phyloP scores from a whole-genome alignment of 2,329 filamentous ascomycete genomes.

The Penicillium sp. region DNA sequence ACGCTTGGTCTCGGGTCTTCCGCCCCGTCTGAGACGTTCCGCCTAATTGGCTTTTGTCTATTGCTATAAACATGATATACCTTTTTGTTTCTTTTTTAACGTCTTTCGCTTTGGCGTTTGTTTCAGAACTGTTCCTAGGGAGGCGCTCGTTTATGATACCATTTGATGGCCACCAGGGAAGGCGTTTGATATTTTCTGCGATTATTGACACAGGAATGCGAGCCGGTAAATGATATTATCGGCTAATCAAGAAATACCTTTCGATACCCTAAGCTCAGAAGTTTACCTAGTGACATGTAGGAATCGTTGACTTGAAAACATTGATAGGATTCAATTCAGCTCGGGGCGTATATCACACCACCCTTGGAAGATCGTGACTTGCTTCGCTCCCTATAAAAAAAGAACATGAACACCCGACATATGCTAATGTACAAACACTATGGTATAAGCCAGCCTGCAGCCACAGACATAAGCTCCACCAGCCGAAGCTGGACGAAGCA shows the following conservation, averaged over 20 bases:
- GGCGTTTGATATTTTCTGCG: conserved; percentile 15
- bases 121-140: conserved; percentile 4
- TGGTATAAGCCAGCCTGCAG: conserved; percentile 12
- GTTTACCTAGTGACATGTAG: not conserved
- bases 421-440: conserved; percentile 20
- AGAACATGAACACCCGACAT: conserved; percentile 11
- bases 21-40: conserved; percentile 29
- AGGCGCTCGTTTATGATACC: conserved; percentile 26
- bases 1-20: conserved; percentile 32
- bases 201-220: not conserved
- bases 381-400: conserved; percentile 6
- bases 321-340: not conserved
- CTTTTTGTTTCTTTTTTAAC: conserved; percentile 1
- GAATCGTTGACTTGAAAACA: not conserved
- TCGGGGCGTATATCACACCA: not conserved
- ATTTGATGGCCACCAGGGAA: conserved; percentile 18
- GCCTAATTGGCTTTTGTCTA: not conserved
- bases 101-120: not conserved
- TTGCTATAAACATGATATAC: conserved; percentile 1
- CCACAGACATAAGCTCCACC: not conserved
- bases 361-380: not conserved
- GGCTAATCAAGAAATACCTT: conserved; percentile 1
- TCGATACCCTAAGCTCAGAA: not conserved
- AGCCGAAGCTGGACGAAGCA: not conserved
- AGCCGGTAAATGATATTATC: not conserved